Base-by-base conservation (phyloP, 768 basidiomycete species). In the Termitomyces sp. region DNA sequence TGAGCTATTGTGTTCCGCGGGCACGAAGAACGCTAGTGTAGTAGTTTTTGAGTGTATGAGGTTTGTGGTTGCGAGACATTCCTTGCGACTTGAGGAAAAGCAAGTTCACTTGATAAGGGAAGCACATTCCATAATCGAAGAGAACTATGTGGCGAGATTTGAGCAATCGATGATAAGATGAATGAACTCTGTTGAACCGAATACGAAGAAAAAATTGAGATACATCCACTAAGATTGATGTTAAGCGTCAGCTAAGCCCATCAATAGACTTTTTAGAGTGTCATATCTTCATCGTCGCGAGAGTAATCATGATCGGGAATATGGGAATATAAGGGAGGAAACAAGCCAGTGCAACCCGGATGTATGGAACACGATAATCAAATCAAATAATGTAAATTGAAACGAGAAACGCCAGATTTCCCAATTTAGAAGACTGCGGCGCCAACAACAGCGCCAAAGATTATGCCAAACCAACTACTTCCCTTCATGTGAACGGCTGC, bases 31-130 rank as follows among this genome's bases (percentile, higher is more conserved):
- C 55, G 81, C 79, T 2, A 74, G 77, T n/a, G 74, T 75, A 8
- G 79, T 80, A 9, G 71, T 76, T 20, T 98, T 98, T 63, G 93
- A 96, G 66, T 93, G 93, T 70, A 87, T 96, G 0, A 94, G 89
- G 14, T 70, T 98, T 26, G 26, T 26, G 26, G 26, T 26, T 26
- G 4, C 26, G 26, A 26, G 26, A 26, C 2, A 26, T 26, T 26
- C 26, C 4, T 26, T 26, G 26, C 26, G 30, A 6, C 36, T 6
- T 16, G 14, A 18, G 14, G 13, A 3, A 36, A 16, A 5, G 36
- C 33, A 13, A 35, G 13, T 11, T 10, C 7, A 35, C 33, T 11
- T 35, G 33, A 35, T 11, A 10, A 35, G 33, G 30, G 4, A 30
- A 30, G 30, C 30, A 30, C 30, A 30, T 38, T 38, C 38, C 38